Conservation (phyloP, 2,329 filamentous ascomycete species). For the Xylaria arbuscula region DNA sequence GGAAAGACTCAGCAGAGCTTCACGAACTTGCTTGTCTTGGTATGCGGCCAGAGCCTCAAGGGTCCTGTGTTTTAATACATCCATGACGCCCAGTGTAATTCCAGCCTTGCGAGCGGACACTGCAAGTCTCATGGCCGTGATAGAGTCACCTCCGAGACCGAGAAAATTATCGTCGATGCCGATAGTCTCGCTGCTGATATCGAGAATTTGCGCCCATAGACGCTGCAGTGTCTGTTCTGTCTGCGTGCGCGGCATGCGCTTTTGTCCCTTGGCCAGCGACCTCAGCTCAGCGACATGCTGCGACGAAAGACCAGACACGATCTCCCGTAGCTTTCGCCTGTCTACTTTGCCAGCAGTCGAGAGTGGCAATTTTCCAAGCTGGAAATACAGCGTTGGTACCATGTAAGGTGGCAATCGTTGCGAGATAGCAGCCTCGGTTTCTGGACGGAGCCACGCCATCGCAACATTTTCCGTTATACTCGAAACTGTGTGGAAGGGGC, state of each 20-base stretch:
- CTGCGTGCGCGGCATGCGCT: background rate
- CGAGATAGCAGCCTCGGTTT: constrained; percentile 13
- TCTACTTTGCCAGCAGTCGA: background rate
- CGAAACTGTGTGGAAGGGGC: background rate
- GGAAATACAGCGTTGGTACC: constrained; percentile 1
- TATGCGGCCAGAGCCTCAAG: constrained; percentile 3
- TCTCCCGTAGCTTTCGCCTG: constrained; percentile 8
- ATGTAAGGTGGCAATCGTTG: constrained; percentile 4
- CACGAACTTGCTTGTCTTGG: background rate
- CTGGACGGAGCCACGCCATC: background rate
- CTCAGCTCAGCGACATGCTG: constrained; percentile 6
- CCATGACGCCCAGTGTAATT: constrained; percentile 2
- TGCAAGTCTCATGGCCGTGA: constrained; percentile 15
- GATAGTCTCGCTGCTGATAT: background rate
- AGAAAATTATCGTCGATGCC: constrained; percentile 15
- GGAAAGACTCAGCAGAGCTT: background rate
- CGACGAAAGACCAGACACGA: constrained; percentile 1
- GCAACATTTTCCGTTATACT: constrained; percentile 1
- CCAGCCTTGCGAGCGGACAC: constrained; percentile 1
- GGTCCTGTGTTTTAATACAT: background rate
- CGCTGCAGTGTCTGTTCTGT: constrained; percentile 7
- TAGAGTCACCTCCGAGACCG: constrained; percentile 18
- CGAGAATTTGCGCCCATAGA: constrained; percentile 13
- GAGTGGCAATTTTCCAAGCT: background rate
- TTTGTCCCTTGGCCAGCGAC: constrained; percentile 3